A percentile compares a stretch with the other conserved stretches of the same genome.
phyloP scores from a whole-genome alignment of 768 basidiomycete genomes.

The Agrocybe praecox region DNA sequence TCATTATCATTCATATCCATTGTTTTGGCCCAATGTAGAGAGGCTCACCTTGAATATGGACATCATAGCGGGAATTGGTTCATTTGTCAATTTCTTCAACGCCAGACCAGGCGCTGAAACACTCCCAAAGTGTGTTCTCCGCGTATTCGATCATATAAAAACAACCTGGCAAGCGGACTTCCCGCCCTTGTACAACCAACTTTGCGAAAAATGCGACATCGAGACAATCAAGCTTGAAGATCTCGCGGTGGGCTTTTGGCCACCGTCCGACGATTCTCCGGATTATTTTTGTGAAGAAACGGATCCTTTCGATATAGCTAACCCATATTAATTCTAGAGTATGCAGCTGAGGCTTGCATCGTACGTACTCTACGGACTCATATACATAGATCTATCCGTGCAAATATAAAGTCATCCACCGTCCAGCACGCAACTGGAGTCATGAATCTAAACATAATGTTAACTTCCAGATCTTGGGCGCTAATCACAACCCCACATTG shows the following conservation, averaged over 20 bases:
- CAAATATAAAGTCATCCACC: too few species aligned
- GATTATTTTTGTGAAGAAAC: not conserved
- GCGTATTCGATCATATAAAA: not conserved
- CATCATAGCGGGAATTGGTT: not conserved
- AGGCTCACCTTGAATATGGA: not conserved
- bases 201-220: not conserved
- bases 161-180: not conserved
- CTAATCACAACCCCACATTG: too few species aligned
- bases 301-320: not conserved
- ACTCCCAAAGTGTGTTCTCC: not conserved
- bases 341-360: too few species aligned
- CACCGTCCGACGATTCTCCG: not conserved
- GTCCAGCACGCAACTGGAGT: too few species aligned
- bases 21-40: not conserved
- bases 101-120: not conserved
- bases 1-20: not conserved
- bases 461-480: too few species aligned
- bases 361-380: too few species aligned
- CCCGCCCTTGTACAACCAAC: not conserved
- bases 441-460: too few species aligned
- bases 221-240: not conserved
- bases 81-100: not conserved
- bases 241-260: not conserved
- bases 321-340: too few species aligned
- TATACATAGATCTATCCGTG: too few species aligned